phyloP scores from a whole-genome alignment of 1,139 yeast genomes.

The Debaryomyces subglobosus region DNA sequence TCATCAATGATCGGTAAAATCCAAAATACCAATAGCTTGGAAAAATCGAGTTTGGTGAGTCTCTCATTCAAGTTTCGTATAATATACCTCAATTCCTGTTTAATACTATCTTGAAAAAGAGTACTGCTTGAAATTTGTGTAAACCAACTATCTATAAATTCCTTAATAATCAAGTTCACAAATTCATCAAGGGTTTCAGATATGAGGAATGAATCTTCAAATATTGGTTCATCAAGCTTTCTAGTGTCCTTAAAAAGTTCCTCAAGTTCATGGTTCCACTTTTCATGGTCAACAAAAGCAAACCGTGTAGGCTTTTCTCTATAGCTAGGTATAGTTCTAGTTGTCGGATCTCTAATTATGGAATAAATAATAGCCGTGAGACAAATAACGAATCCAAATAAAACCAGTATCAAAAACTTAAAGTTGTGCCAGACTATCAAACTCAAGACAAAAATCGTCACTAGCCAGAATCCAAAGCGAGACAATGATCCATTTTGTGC shows the following conservation, averaged over 20 bases:
- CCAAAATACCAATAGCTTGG: constrained; percentile 59
- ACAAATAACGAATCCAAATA: constrained; percentile 11
- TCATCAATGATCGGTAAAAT: constrained; percentile 67
- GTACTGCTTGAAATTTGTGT: constrained; percentile 47
- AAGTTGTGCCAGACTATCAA: background rate
- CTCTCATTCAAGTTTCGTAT: constrained; percentile 44
- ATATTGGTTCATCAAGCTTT: constrained; percentile 29
- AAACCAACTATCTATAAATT: constrained; percentile 73
- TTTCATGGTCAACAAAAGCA: constrained; percentile 26
- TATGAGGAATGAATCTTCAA: constrained; percentile 54
- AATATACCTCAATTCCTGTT: constrained; percentile 48
- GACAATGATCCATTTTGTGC: background rate
- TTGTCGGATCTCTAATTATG: background rate
- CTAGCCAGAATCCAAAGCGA: background rate
- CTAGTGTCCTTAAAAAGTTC: constrained; percentile 8
- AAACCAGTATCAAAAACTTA: constrained; percentile 1
- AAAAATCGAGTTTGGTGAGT: constrained; percentile 50
- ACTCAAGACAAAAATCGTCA: background rate
- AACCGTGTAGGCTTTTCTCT: constrained; percentile 16
- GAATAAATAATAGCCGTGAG: constrained; percentile 10
- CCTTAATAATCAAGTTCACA: constrained; percentile 54
- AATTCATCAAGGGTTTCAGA: constrained; percentile 58
- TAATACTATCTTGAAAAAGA: constrained; percentile 59
- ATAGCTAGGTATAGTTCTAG: background rate
- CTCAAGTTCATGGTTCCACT: constrained; percentile 25